These are phyloP conservation scores for Bruguiera sexangula DNA, from an alignment of 345 rosid species.

Conservation along the genomic window DNA sequence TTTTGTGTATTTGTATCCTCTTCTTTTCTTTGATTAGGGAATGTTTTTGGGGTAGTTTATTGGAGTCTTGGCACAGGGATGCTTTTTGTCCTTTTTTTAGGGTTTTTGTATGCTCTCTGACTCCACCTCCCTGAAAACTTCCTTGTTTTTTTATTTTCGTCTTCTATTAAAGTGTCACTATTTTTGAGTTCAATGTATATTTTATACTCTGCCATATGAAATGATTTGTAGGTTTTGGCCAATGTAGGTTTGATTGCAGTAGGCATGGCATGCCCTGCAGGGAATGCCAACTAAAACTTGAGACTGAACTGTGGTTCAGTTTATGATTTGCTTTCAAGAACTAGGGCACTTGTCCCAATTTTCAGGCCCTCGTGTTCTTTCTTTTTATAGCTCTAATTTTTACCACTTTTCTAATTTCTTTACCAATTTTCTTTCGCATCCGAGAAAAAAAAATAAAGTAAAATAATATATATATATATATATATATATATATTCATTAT, in stretches of 20 bases:
- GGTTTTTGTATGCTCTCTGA: neutral
- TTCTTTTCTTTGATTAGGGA: neutral
- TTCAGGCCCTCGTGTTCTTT: conserved; percentile 13
- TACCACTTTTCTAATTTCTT: neutral
- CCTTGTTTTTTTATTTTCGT: neutral
- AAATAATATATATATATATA: too few relatives aligned
- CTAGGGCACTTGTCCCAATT: conserved; percentile 36
- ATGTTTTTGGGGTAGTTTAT: neutral
- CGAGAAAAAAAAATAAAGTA: too few relatives aligned
- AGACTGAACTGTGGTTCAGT: conserved; percentile 9
- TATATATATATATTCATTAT: too few relatives aligned
- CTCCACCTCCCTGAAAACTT: neutral
- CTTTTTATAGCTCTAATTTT: conserved; percentile 10
- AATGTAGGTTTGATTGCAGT: neutral
- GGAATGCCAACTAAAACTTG: conserved; percentile 21
- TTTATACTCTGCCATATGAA: neutral
- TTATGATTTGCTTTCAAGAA: conserved; percentile 27
- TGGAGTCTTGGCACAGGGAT: conserved; percentile 12
- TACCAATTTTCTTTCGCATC: too few relatives aligned
- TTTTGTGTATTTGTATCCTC: neutral
- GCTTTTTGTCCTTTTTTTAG: neutral
- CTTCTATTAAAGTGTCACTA: too few relatives aligned
- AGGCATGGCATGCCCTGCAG: neutral
- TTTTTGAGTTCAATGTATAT: too few relatives aligned
- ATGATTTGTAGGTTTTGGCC: conserved; percentile 7